phyloP scores from a whole-genome alignment of 2,329 filamentous ascomycete species.

The Metarhizium anisopliae region DNA sequence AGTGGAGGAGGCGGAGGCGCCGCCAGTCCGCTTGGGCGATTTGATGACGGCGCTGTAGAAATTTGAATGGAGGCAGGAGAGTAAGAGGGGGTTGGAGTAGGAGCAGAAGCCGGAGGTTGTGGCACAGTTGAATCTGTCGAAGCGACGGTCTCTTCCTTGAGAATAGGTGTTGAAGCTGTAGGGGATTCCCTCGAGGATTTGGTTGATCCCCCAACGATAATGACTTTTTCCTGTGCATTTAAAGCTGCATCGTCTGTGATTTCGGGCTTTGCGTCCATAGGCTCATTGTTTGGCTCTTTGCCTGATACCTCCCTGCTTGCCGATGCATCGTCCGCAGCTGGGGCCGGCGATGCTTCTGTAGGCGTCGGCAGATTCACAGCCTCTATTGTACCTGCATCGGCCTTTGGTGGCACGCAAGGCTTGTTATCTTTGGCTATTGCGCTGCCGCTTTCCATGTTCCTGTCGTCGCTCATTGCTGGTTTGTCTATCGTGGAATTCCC shows the following conservation, averaged over 20 bases:
- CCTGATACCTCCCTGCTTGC: not conserved
- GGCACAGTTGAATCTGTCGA: not conserved
- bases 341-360: not conserved
- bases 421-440: not conserved
- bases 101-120: conserved; percentile 9
- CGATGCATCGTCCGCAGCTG: not conserved
- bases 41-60: conserved; percentile 9
- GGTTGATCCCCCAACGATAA: not conserved
- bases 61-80: conserved; percentile 11
- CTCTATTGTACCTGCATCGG: not conserved
- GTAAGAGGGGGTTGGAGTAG: conserved; percentile 8
- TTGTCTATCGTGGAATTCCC: not conserved
- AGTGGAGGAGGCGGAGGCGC: conserved; percentile 10
- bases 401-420: not conserved
- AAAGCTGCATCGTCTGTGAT: not conserved
- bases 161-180: not conserved
- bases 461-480: not conserved
- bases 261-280: not conserved
- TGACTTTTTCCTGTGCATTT: not conserved
- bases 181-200: not conserved
- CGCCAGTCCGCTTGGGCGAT: conserved; percentile 11
- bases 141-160: not conserved
- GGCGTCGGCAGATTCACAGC: not conserved
- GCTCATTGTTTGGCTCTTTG: not conserved
- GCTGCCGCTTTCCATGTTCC: not conserved